Evolutionary conservation across 495 filamentous ascomycete genomes (phyloP), one percentile per base, ranked within the genome.

Genomic region (Penicillium flavigenum): DNA sequence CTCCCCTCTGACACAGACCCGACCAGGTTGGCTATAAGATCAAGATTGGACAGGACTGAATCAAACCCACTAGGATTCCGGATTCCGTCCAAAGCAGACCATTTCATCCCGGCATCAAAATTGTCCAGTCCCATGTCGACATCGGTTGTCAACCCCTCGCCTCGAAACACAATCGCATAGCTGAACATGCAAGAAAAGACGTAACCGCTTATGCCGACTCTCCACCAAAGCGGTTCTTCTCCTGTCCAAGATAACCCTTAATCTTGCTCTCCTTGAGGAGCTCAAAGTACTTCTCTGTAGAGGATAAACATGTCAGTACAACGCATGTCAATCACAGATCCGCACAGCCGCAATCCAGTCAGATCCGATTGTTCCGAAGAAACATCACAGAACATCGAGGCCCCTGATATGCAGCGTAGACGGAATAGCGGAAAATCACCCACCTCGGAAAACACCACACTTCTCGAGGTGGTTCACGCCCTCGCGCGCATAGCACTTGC

Each of bases 401-500:
- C 14, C n/a, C 22, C 12, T 27, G 43, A 46, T 26, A 26, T 27
- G 0, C 3, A 22, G 11, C 2, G 0, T 46, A 14, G 22, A 14
- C 20, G 16, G 11, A 2, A 29, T 46, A 9, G 31, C 55, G 48
- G 38, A 44, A 39, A 38, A 36, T 59, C 44, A 69, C 70, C 53
- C 63, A 98, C 94, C 92, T 87, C 95, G 83, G 76, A 96, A 75
- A 67, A 79, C 76, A 65, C 90, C 91, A 75, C 94, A 98, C 79
- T 97, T 98, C 84, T 96, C 93, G 63, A 98, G 73, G 74, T 98
- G 94, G 75, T 98, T 98, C 55, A 96, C 90, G 5, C 94, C 94
- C 76, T 98, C 92, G 56, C 88, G 81, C 67, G 83, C 82, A 80
- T 98, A 98, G 76, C 94, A 98, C 80, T 96, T 96, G 64, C 90